Evolutionary conservation across 2,329 filamentous ascomycete species (phyloP), one percentile per base, ranked within the genome.

Genomic region (Sphaerulina vaccinii): DNA sequence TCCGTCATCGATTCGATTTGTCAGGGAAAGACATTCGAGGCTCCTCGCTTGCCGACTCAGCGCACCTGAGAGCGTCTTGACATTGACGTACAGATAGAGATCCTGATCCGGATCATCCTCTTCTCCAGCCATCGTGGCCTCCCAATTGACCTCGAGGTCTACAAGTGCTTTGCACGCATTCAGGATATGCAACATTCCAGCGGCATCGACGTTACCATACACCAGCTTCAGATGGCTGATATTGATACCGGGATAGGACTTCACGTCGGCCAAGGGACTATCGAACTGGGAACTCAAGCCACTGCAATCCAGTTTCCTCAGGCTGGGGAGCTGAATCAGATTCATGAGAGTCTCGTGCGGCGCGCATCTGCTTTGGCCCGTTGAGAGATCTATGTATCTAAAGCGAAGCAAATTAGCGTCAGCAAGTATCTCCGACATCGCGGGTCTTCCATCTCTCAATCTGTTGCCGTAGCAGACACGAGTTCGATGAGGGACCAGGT

Each of bases 91-190:
- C 9, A 41, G 38, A 11, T n/a, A 22, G 15, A 35, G 16, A 11
- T 35, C 21, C 13, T 36, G 27, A n/a, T 46, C 43, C 16, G 13
- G 11, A 21, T 22, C 29, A 9, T 46, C 21, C 13, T 46, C 43
- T 15, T 33, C 29, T 9, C 43, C 43, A 18, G 27, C 16, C 43
- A 46, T 46, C 16, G 22, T 18, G 5, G 43, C 27, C 23, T 46
- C 43, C 43, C 43, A 46, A 16, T 16, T 36, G 21, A 46, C 24
- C 15, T 46, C 43, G 13, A 46, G 43, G 21, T 36, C 27, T 16
- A 18, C 33, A 6, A 46, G 23, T 13, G 11, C 5, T 3, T 13
- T 32, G 29, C 43, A 46, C 10, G 43, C 32, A n/a, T n/a, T n/a
- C n/a, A n/a, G n/a, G n/a, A n/a, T n/a, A n/a, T n/a, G n/a, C n/a